Evolutionary conservation across 306 rosid genomes (phyloP).

Genomic region (Trifolium pratense): DNA sequence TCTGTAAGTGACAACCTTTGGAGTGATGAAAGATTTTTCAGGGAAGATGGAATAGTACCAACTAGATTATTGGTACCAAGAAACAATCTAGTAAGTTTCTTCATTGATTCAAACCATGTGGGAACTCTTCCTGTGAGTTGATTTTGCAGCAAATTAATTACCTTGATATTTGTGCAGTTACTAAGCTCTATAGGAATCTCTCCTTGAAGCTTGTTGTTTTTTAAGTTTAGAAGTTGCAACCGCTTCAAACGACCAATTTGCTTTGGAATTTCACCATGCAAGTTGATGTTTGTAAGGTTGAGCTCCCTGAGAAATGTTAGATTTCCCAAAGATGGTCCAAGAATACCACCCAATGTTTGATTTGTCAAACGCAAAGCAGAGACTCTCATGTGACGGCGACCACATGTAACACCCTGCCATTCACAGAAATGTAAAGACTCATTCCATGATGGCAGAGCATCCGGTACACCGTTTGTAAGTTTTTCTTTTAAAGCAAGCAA

Average conservation of each 20-base stretch:
- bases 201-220: neutral
- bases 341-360: conserved; percentile 30
- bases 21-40: conserved; percentile 40
- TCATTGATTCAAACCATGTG: conserved; percentile 38
- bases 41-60: conserved; percentile 40
- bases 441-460: conserved; percentile 46
- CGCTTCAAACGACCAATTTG: conserved; percentile 37
- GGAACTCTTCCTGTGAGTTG: conserved; percentile 31
- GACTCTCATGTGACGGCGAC: conserved; percentile 35
- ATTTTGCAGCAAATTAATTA: neutral
- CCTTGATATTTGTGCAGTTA: conserved; percentile 29
- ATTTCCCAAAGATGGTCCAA: conserved; percentile 41
- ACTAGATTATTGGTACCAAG: conserved; percentile 13
- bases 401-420: conserved; percentile 40
- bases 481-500: conserved; percentile 3
- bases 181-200: conserved; percentile 18
- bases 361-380: conserved; percentile 3
- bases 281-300: neutral
- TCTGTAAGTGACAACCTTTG: neutral
- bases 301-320: conserved; percentile 31
- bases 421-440: conserved; percentile 36
- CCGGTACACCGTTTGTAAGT: conserved; percentile 20
- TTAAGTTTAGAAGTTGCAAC: neutral
- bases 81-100: neutral
- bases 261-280: conserved; percentile 30